phyloP scores from a whole-genome alignment of 2,329 filamentous ascomycete genomes.

The Knoxdaviesia proteae region DNA sequence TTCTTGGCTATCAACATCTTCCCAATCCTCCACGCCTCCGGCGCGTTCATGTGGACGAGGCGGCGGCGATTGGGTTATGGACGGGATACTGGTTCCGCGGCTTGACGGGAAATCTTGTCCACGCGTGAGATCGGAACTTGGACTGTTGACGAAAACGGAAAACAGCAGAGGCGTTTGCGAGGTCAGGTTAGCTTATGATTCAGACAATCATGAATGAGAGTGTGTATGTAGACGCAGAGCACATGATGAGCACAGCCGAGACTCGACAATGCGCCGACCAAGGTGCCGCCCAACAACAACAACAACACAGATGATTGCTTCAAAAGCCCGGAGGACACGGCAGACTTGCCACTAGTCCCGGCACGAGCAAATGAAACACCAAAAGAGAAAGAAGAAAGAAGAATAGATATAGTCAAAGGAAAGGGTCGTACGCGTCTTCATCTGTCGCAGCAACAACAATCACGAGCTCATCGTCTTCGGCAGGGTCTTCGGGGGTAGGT shows the following conservation, averaged over 20 bases:
- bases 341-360: no score
- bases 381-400: slow-evolving; percentile 1
- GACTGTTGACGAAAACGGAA: not conserved
- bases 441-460: no score
- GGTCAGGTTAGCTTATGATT: no score
- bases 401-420: slow-evolving; percentile 18
- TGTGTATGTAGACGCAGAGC: not conserved
- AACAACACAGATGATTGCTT: slow-evolving; percentile 6
- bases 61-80: no score
- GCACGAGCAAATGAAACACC: slow-evolving; percentile 1
- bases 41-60: slow-evolving; percentile 20
- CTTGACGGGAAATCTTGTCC: slow-evolving; percentile 4
- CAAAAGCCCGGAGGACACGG: no score
- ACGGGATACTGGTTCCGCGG: not conserved
- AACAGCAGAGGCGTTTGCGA: no score
- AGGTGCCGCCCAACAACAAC: not conserved
- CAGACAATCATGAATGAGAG: not conserved
- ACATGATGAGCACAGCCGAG: not conserved
- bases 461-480: slow-evolving; percentile 24
- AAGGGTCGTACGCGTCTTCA: slow-evolving; percentile 30
- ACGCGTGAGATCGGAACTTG: not conserved
- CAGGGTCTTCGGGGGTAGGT: slow-evolving; percentile 28
- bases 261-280: not conserved
- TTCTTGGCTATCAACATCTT: slow-evolving; percentile 37
- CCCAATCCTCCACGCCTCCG: slow-evolving; percentile 45